Conservation (phyloP, 75 land plant genomes). For the Cunninghamia lanceolata region DNA sequence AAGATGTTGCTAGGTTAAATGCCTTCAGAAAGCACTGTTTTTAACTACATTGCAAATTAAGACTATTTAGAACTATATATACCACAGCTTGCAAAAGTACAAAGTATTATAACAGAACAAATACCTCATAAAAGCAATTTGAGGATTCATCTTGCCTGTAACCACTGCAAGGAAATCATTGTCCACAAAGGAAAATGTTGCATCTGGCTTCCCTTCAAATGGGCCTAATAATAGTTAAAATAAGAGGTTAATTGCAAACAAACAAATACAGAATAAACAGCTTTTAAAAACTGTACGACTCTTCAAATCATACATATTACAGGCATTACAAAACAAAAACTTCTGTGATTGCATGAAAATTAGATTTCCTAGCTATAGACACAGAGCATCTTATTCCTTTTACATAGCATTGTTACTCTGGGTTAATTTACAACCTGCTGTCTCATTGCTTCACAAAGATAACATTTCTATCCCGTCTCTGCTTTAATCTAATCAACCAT, state of each 20-base stretch:
- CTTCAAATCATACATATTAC: neutral
- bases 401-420: neutral
- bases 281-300: neutral
- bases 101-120: neutral
- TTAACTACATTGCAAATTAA: neutral
- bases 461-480: neutral
- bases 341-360: neutral
- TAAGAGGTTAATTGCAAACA: neutral
- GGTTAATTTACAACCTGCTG: neutral
- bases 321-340: neutral
- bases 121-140: slow-evolving; percentile 96
- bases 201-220: slow-evolving; percentile 90
- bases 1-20: neutral
- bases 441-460: neutral
- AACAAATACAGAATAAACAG: neutral
- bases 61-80: neutral
- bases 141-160: slow-evolving; percentile 91
- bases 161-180: slow-evolving; percentile 79
- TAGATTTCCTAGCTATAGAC: neutral
- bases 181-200: slow-evolving; percentile 89
- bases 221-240: slow-evolving; percentile 41
- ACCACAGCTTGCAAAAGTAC: neutral
- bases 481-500: neutral
- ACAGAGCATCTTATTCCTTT: neutral
- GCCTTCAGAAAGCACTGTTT: neutral